phyloP scores from a whole-genome alignment of 2,329 filamentous ascomycete species.

The Neofusicoccum kwambonambiense region DNA sequence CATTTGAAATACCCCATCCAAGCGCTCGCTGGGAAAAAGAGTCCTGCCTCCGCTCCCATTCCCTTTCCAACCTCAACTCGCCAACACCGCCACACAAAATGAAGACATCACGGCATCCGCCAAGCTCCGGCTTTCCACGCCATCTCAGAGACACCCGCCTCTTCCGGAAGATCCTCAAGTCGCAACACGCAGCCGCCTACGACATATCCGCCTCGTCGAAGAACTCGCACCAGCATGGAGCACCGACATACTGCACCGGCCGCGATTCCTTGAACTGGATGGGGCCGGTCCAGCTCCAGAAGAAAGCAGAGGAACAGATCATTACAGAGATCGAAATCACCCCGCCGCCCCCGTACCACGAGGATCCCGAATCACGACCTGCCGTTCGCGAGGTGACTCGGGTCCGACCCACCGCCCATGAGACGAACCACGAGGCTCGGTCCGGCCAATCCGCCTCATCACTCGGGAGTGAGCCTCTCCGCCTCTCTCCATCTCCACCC shows the following conservation, averaged over 20 bases:
- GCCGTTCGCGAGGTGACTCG: not conserved
- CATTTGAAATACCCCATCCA: slow-evolving; percentile 4
- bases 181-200: not conserved
- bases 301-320: not conserved
- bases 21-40: not conserved
- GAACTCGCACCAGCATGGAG: not conserved
- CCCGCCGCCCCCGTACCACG: not conserved
- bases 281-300: not conserved
- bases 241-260: not conserved
- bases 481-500: too few species aligned
- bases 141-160: not conserved
- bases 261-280: not conserved
- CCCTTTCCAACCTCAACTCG: not conserved
- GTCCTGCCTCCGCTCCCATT: not conserved
- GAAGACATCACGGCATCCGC: not conserved
- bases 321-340: not conserved
- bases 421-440: not conserved
- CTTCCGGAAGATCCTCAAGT: not conserved
- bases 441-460: too few species aligned
- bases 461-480: not conserved
- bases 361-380: not conserved
- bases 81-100: not conserved
- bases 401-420: not conserved
- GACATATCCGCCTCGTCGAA: not conserved
- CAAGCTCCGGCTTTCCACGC: not conserved